Evolutionary conservation across 2,329 filamentous ascomycete genomes (phyloP).

Genomic region (Cordyceps farinosa): DNA sequence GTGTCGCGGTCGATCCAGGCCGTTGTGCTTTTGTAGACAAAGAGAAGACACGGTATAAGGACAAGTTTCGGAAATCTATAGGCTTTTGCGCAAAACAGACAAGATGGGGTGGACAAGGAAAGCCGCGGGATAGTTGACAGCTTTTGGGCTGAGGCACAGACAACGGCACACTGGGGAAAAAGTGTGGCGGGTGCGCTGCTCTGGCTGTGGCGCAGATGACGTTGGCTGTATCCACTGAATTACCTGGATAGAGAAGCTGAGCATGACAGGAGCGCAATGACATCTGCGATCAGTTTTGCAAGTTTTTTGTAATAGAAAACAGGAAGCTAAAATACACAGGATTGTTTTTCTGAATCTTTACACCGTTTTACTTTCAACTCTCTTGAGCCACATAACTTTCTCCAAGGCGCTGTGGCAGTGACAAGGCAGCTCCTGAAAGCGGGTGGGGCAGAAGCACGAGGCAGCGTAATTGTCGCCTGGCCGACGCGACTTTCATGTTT

Average conservation of each 20-base stretch:
- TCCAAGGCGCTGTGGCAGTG: neutral
- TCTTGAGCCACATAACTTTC: neutral
- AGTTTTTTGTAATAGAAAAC: no score
- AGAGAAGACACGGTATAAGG: neutral
- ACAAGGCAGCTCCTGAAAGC: neutral
- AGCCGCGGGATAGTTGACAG: constrained; percentile 1
- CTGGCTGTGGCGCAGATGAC: constrained; percentile 17
- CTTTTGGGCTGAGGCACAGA: neutral
- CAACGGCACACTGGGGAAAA: neutral
- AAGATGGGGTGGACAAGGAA: neutral
- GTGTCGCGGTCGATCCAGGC: neutral
- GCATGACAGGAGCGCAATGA: neutral
- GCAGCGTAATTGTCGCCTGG: constrained; percentile 29
- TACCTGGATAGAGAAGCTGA: neutral
- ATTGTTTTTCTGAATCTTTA: no score
- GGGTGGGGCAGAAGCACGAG: constrained; percentile 5
- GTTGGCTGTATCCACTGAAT: constrained; percentile 16
- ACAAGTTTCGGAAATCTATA: neutral
- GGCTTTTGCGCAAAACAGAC: neutral
- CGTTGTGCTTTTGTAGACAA: neutral
- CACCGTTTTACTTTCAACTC: no score
- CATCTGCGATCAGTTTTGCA: no score
- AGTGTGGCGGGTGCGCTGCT: constrained; percentile 12
- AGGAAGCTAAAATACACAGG: no score
- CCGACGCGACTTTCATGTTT: constrained; percentile 24